These are phyloP conservation scores for Leishmania martiniquensis DNA, from an alignment of 208 protist genomes.

Conservation along the genomic window DNA sequence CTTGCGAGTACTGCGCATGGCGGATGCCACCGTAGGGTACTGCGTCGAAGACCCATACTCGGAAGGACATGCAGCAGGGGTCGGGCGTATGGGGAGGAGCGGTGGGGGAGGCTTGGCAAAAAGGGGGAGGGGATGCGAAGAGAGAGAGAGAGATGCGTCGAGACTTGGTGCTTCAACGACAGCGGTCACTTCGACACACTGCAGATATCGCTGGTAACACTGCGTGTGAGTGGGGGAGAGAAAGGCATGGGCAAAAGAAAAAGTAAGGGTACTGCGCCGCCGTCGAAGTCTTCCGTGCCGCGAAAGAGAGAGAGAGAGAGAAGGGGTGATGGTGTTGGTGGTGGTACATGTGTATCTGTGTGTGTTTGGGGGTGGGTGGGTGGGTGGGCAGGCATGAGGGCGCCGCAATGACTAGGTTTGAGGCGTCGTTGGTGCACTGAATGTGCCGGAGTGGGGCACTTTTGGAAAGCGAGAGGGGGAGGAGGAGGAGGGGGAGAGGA, in stretches of 20 bases:
- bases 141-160: not conserved
- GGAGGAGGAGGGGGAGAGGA: no score
- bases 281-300: not conserved
- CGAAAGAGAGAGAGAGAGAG: not conserved
- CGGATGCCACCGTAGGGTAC: not conserved
- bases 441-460: not conserved
- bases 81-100: not conserved
- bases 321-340: no score
- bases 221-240: not conserved
- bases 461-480: not conserved
- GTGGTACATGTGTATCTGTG: no score
- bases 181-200: not conserved
- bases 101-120: no score
- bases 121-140: no score
- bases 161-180: not conserved
- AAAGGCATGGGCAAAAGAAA: not conserved
- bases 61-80: not conserved
- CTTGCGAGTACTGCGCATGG: not conserved
- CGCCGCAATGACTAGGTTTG: not conserved
- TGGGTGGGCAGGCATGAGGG: no score
- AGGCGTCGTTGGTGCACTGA: not conserved
- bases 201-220: not conserved
- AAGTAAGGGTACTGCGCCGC: not conserved
- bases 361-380: no score
- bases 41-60: slow-evolving; percentile 10